Evolutionary conservation across 495 filamentous ascomycete species (phyloP).

Genomic region (Podospora pseudopauciseta): DNA sequence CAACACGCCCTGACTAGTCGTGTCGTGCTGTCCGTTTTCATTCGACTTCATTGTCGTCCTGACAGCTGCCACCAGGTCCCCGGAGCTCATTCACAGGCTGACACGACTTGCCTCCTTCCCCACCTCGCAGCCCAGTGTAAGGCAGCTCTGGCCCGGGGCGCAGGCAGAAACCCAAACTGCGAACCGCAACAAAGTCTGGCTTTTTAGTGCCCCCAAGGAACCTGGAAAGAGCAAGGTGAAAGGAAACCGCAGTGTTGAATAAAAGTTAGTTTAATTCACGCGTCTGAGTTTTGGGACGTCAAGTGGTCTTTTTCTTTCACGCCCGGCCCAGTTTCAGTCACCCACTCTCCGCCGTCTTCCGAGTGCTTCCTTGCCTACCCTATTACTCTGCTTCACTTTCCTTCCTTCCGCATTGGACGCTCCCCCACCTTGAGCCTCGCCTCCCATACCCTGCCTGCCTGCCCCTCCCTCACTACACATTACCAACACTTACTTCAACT

Average conservation of each 20-base stretch:
- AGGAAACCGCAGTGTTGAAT: slow-evolving; percentile 1
- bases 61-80: slow-evolving; percentile 15
- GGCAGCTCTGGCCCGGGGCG: slow-evolving; percentile 21
- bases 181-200: slow-evolving; percentile 1
- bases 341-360: background rate
- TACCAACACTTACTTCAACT: background rate
- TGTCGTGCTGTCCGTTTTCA: slow-evolving; percentile 1
- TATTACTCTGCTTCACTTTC: slow-evolving; percentile 10
- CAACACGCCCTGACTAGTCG: slow-evolving; percentile 3
- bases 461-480: background rate
- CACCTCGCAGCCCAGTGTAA: slow-evolving; percentile 19
- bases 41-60: slow-evolving; percentile 2
- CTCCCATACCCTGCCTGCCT: background rate
- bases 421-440: slow-evolving; percentile 2
- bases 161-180: slow-evolving; percentile 20
- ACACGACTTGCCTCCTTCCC: slow-evolving; percentile 22
- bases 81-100: slow-evolving; percentile 24
- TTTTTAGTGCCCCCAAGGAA: background rate
- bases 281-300: background rate
- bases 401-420: slow-evolving; percentile 10
- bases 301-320: background rate
- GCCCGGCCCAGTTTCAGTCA: background rate
- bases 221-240: background rate
- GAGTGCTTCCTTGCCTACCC: slow-evolving; percentile 6
- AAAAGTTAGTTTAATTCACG: slow-evolving; percentile 14